Evolutionary conservation across 1,284 basidiomycete genomes (phyloP).

Genomic region (Naganishia liquefaciens): DNA sequence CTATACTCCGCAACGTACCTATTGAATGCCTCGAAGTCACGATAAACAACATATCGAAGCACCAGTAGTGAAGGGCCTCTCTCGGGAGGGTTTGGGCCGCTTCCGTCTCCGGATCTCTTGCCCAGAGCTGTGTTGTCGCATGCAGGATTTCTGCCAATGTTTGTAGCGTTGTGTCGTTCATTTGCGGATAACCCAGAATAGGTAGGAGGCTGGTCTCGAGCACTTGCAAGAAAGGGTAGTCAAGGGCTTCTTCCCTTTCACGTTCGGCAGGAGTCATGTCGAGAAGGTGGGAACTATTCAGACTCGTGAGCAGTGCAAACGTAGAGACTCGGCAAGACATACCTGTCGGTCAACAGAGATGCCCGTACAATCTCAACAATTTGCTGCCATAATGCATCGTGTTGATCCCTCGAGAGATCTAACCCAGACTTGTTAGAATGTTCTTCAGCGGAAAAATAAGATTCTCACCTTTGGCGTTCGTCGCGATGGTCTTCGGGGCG

Average conservation of each 20-base stretch:
- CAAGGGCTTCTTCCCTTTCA: conserved; percentile 82
- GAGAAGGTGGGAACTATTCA: conserved; percentile 56
- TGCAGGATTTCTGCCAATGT: conserved; percentile 72
- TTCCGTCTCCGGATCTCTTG: conserved; percentile 31
- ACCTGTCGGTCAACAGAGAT: conserved; percentile 83
- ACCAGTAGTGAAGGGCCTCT: conserved; percentile 91
- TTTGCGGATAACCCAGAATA: conserved; percentile 65
- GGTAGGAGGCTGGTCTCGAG: conserved; percentile 78
- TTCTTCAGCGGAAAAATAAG: not conserved
- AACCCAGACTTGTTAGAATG: conserved; percentile 2
- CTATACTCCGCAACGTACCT: conserved; percentile 16
- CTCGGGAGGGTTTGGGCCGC: conserved; percentile 60
- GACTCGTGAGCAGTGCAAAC: conserved; percentile 52
- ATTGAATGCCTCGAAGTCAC: conserved; percentile 17
- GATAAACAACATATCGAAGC: conserved; percentile 78
- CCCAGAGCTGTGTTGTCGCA: conserved; percentile 71
- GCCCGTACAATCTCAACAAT: conserved; percentile 80
- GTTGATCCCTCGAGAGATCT: conserved; percentile 64
- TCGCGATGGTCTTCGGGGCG: conserved; percentile 33
- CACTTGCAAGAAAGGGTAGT: conserved; percentile 74
- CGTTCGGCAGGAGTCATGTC: conserved; percentile 64
- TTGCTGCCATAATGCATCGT: conserved; percentile 80
- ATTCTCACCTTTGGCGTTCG: conserved; percentile 32
- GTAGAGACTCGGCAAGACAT: conserved; percentile 38
- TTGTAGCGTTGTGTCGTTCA: conserved; percentile 72